Evolutionary conservation across 1,139 yeast genomes (phyloP).

Genomic region (Protomyces lactucae-debilis): DNA sequence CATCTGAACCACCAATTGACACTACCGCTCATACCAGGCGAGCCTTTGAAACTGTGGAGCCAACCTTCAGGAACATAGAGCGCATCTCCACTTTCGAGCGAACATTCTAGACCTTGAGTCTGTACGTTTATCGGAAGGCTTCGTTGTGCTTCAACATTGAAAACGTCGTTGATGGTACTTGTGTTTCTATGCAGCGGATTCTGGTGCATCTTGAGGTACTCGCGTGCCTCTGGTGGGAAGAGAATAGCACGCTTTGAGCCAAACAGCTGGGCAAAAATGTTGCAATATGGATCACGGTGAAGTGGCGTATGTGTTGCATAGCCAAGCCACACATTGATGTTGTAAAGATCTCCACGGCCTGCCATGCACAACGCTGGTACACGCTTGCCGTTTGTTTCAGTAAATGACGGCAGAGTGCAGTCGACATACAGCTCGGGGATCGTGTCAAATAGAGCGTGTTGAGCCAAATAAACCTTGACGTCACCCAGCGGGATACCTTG

Average conservation of each 20-base stretch:
- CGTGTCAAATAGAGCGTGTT: constrained; percentile 19
- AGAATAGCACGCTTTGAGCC: constrained; percentile 1
- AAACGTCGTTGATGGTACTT: constrained; percentile 10
- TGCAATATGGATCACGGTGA: constrained; percentile 21
- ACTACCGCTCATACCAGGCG: constrained; percentile 5
- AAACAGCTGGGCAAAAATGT: constrained; percentile 13
- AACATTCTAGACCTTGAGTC: not conserved
- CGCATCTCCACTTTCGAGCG: constrained; percentile 12
- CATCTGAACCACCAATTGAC: constrained; percentile 25
- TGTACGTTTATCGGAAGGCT: not conserved
- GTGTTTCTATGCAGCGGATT: constrained; percentile 14
- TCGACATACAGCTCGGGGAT: constrained; percentile 14
- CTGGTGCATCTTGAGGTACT: not conserved
- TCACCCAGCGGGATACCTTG: constrained; percentile 2
- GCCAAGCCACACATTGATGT: constrained; percentile 22
- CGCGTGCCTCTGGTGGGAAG: not conserved
- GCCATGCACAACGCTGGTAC: not conserved
- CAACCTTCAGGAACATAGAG: constrained; percentile 20
- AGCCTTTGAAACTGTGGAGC: constrained; percentile 21
- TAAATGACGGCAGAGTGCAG: constrained; percentile 10
- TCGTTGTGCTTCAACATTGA: not conserved
- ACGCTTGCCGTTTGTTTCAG: not conserved
- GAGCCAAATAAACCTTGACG: constrained; percentile 12
- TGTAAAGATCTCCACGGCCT: constrained; percentile 12
- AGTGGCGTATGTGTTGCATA: constrained; percentile 16